phyloP scores from a whole-genome alignment of 192 early-diverging fungal species.

The Obelidium mucronatum region DNA sequence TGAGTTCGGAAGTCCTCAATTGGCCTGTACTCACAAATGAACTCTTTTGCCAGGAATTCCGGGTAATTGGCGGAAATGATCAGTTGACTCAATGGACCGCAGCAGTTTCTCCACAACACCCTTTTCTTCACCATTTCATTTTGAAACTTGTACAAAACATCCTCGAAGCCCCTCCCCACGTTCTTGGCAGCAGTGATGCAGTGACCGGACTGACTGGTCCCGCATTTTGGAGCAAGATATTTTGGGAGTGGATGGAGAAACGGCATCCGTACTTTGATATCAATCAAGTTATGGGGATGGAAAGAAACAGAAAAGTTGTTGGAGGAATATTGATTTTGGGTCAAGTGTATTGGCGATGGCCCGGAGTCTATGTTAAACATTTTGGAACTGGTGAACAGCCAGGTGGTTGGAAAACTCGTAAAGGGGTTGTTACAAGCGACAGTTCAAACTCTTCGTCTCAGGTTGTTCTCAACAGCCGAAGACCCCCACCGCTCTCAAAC shows the following conservation, averaged over 20 bases:
- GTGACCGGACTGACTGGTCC: constrained; percentile 25
- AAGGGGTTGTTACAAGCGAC: background rate
- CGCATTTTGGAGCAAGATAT: constrained; percentile 10
- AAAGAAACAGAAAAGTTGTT: background rate
- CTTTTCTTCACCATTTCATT: constrained; percentile 19
- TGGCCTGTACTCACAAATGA: background rate
- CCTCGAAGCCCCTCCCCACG: background rate
- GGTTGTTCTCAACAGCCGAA: background rate
- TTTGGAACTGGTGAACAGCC: background rate
- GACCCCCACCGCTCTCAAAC: too few species aligned
- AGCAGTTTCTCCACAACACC: constrained; percentile 28
- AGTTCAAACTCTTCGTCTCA: background rate
- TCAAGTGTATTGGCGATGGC: constrained; percentile 1
- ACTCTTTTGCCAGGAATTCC: background rate
- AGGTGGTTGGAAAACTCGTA: constrained; percentile 1
- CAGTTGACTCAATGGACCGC: constrained; percentile 40
- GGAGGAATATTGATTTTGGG: constrained; percentile 5
- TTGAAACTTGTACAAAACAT: constrained; percentile 5
- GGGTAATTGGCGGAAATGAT: background rate
- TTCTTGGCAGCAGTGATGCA: constrained; percentile 2
- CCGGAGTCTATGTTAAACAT: background rate
- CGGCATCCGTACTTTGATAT: background rate
- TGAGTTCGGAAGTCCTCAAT: background rate
- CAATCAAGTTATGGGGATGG: background rate
- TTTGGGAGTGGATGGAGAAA: background rate